Evolutionary conservation across 106 monocot genomes (phyloP), one percentile per base, ranked within the genome.

Genomic region (Vanilla planifolia): DNA sequence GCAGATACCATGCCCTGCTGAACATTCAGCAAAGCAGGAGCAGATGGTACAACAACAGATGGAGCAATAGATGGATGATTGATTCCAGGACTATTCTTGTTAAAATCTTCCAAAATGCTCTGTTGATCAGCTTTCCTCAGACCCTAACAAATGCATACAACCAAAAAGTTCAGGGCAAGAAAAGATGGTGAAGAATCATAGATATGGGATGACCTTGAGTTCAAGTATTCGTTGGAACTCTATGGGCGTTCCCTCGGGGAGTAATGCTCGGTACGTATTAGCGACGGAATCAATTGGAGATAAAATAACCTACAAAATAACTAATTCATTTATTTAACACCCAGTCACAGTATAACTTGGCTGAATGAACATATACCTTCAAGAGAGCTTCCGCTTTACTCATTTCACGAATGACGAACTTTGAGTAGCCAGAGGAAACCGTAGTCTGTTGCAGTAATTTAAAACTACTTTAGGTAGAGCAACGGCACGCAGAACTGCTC

Each of bases 341-440:
- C 37, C 37, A 11, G 13, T 24, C 20, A 7, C 30, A 25, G 59
- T 5, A 34, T 67, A 3, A 56, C 1, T 4, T 23, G 21, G 15
- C 45, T 21, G 25, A 41, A 42, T 8, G 59, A 16, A 16, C 40
- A 45, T n/a, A n/a, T 62, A 95, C 95, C 96, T 96, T 96, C 48
- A 96, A 60, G 29, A 98, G 85, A 30, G 96, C 91, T 75, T 98
- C 96, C 30, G 96, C 96, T 85, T 98, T 98, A 59, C 96, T 92
- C 96, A 98, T 88, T 79, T 98, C 96, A 42, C 91, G 91, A 70
- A 64, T 77, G 20, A 98, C 91, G 70, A 88, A 98, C 63, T 98
- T 98, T 22, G 88, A 84, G 64, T 91, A 98, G 60, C 77, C 72
- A 42, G 81, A 44, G 37, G 87, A 81, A 67, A 64, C 77, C 25